phyloP scores from a whole-genome alignment of 2,329 filamentous ascomycete genomes.

The Talaromyces sp. region DNA sequence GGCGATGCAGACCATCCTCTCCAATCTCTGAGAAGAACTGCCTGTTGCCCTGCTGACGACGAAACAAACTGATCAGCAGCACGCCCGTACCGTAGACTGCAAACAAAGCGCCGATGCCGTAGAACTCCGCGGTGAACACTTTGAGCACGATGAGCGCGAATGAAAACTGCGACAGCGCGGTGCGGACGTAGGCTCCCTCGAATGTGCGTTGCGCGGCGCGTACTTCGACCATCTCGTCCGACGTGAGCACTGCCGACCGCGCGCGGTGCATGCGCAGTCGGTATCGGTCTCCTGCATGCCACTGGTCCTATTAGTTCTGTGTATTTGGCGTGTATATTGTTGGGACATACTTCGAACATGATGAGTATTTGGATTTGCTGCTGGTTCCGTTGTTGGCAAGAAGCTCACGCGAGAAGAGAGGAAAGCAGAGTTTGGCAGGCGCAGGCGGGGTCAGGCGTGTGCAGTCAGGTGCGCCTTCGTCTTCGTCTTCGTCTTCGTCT shows the following conservation, averaged over 20 bases:
- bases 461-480: background rate
- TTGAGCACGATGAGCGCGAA: slow-evolving; percentile 92
- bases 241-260: slow-evolving; percentile 73
- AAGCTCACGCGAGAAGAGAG: background rate
- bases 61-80: slow-evolving; percentile 74
- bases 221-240: slow-evolving; percentile 84
- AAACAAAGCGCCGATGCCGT: slow-evolving; percentile 92
- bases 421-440: background rate
- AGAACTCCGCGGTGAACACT: slow-evolving; percentile 96
- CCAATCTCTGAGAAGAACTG: slow-evolving; percentile 71
- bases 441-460: background rate
- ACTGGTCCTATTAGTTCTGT: slow-evolving; percentile 31
- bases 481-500: background rate
- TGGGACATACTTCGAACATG: slow-evolving; percentile 8
- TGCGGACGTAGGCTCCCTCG: slow-evolving; percentile 93
- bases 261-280: slow-evolving; percentile 78
- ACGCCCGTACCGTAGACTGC: slow-evolving; percentile 85
- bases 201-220: slow-evolving; percentile 94
- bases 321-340: background rate
- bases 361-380: background rate
- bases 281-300: slow-evolving; percentile 67
- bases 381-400: background rate
- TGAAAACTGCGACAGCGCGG: slow-evolving; percentile 88
- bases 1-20: slow-evolving; percentile 55
- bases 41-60: slow-evolving; percentile 83